A percentile compares a stretch with the other conserved stretches of the same genome.
These are phyloP conservation scores for Pilobolus umbonatus DNA, from an alignment of 192 early-diverging fungal genomes.

Conservation along the genomic window DNA sequence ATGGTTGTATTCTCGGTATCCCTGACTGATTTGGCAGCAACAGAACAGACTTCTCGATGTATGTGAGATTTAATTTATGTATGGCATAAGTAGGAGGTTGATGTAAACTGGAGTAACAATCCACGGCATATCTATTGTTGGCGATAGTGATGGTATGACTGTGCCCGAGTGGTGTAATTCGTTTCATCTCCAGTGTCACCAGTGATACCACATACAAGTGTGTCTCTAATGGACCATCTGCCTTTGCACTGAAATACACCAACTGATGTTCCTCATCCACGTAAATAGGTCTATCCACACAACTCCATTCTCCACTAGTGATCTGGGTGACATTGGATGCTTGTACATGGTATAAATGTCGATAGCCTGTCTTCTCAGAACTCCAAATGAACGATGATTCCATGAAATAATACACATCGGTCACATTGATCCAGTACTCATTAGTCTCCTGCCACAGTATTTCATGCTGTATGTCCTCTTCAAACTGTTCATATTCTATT, in stretches of 20 bases:
- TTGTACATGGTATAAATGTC: slow-evolving; percentile 42
- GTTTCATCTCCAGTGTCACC: slow-evolving; percentile 1
- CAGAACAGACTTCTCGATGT: background rate
- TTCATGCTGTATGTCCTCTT: slow-evolving; percentile 27
- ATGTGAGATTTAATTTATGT: background rate
- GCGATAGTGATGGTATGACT: slow-evolving; percentile 42
- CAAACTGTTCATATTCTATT: slow-evolving; percentile 47
- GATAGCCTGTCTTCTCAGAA: slow-evolving; percentile 55
- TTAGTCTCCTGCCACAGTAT: slow-evolving; percentile 51
- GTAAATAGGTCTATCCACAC: slow-evolving; percentile 52
- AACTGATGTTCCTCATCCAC: slow-evolving; percentile 47
- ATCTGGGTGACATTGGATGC: slow-evolving; percentile 33
- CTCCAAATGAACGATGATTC: slow-evolving; percentile 40
- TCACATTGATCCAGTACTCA: slow-evolving; percentile 59
- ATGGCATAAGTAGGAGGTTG: slow-evolving; percentile 24
- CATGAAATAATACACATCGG: slow-evolving; percentile 36
- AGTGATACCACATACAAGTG: slow-evolving; percentile 56
- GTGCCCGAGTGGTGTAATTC: slow-evolving; percentile 45
- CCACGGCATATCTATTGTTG: slow-evolving; percentile 36
- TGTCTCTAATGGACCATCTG: slow-evolving; percentile 51
- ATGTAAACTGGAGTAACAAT: slow-evolving; percentile 43
- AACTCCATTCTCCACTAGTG: slow-evolving; percentile 54
- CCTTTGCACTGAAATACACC: slow-evolving; percentile 59
- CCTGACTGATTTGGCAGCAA: background rate
- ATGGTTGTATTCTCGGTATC: background rate